These are phyloP conservation scores for Osmanthus fragrans DNA, from an alignment of 257 asterid species.

Conservation along the genomic window DNA sequence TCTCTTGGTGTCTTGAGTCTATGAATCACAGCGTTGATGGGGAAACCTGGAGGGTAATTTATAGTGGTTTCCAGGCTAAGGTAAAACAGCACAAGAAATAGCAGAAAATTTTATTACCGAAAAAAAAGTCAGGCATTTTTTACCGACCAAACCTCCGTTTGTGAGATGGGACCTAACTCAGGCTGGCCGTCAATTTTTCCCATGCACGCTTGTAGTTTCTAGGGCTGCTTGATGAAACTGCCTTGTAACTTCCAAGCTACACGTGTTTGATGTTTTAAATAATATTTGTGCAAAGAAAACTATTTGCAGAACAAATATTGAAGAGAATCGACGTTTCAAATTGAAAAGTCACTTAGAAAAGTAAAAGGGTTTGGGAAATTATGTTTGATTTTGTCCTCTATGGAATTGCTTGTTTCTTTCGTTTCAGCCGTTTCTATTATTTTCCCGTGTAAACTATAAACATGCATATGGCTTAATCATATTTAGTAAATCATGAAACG, in stretches of 20 bases:
- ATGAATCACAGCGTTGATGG: slow-evolving; percentile 9
- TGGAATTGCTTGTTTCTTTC: background rate
- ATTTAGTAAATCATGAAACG: no score
- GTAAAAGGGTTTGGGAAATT: no score
- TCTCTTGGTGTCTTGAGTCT: background rate
- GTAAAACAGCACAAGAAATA: background rate
- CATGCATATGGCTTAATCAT: no score
- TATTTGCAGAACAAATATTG: no score
- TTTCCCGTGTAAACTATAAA: no score
- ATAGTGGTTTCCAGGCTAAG: slow-evolving; percentile 31
- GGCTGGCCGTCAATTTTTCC: background rate
- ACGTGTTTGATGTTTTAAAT: background rate
- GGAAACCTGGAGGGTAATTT: slow-evolving; percentile 34
- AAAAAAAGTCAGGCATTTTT: no score
- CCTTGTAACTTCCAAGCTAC: background rate
- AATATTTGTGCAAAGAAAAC: background rate
- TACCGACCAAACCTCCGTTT: background rate
- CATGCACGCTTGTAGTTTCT: background rate
- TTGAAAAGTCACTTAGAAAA: background rate
- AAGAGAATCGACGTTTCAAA: background rate
- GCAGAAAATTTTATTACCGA: background rate
- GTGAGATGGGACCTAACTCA: background rate
- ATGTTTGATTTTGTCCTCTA: background rate
- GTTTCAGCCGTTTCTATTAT: background rate
- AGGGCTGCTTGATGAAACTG: background rate